Evolutionary conservation across 2,329 filamentous ascomycete species (phyloP).

Genomic region (Gliomastix tumulicola): DNA sequence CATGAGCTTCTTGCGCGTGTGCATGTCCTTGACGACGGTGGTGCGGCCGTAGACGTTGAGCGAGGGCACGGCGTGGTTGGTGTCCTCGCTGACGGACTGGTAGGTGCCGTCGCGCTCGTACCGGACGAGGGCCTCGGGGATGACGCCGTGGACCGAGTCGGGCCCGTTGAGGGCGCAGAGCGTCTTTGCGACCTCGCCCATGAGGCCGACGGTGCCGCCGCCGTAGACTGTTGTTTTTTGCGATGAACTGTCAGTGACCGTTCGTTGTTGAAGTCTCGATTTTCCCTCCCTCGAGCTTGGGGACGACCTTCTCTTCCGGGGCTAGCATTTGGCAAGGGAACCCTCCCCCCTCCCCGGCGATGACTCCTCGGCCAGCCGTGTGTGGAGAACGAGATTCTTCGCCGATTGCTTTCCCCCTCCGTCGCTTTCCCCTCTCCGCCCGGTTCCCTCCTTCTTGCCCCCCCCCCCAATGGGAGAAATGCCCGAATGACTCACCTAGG

Average conservation of each 20-base stretch:
- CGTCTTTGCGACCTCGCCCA: slow-evolving; percentile 88
- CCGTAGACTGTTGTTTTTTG: slow-evolving; percentile 66
- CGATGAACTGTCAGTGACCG: no score
- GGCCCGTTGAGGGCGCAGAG: slow-evolving; percentile 80
- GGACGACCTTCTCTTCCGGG: no score
- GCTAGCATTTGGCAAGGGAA: no score
- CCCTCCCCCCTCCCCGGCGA: no score
- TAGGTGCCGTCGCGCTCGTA: slow-evolving; percentile 65
- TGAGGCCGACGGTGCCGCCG: slow-evolving; percentile 87
- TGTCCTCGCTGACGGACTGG: slow-evolving; percentile 29
- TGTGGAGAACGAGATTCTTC: no score
- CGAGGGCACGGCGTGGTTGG: slow-evolving; percentile 54
- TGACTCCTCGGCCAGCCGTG: no score
- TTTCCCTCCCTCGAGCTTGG: no score
- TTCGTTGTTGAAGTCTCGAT: no score
- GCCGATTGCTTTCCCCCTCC: no score
- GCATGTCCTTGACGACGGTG: slow-evolving; percentile 91
- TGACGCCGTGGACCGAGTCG: slow-evolving; percentile 81
- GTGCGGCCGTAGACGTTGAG: slow-evolving; percentile 68
- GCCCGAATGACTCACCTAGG: slow-evolving; percentile 61
- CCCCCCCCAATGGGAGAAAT: no score
- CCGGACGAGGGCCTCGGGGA: slow-evolving; percentile 75
- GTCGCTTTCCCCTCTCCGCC: no score
- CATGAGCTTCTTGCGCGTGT: slow-evolving; percentile 93
- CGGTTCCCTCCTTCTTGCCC: no score